Conservation (phyloP, 2,329 filamentous ascomycete species). For the Ramularia endophylla region DNA sequence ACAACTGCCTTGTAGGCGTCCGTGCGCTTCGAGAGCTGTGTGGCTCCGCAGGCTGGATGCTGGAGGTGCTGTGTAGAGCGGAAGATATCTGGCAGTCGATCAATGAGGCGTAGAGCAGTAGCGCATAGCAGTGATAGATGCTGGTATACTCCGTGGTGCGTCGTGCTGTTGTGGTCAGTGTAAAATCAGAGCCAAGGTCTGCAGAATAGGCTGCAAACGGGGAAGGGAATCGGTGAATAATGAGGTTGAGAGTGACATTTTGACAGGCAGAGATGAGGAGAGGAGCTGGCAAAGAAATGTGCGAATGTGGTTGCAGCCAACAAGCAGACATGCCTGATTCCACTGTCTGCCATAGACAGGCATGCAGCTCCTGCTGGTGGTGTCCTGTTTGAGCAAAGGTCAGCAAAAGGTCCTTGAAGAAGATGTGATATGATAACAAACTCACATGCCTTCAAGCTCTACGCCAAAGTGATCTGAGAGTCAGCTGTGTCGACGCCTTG, state of each 20-base stretch:
- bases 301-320: background rate
- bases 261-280: conserved; percentile 2
- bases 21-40: background rate
- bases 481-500: background rate
- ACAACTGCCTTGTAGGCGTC: background rate
- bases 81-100: too few relatives aligned
- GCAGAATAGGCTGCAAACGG: background rate
- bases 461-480: background rate
- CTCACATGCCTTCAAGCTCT: background rate
- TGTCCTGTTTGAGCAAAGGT: conserved; percentile 3
- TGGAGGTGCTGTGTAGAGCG: too few relatives aligned
- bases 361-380: background rate
- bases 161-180: too few relatives aligned
- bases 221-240: background rate
- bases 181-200: too few relatives aligned
- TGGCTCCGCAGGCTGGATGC: background rate
- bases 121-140: too few relatives aligned
- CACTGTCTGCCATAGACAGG: background rate
- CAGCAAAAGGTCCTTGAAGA: conserved; percentile 5
- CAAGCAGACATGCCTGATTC: background rate
- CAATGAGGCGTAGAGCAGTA: too few relatives aligned
- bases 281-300: background rate
- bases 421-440: background rate
- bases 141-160: too few relatives aligned
- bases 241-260: background rate